Conservation (phyloP, 306 rosid genomes). For the Arachis hypogaea region DNA sequence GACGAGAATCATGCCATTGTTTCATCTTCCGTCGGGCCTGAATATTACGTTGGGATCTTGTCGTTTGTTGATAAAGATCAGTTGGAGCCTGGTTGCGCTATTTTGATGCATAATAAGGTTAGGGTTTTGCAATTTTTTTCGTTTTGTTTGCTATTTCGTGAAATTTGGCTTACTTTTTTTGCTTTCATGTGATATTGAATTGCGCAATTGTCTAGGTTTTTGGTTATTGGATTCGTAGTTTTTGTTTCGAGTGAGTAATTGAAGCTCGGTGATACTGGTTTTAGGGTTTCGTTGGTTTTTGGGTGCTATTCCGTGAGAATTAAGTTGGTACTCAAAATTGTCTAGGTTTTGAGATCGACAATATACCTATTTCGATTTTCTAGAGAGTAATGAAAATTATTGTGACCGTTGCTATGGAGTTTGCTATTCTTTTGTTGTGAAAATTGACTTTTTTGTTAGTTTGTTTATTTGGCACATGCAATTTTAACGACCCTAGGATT, state of each 20-base stretch:
- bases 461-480: too few species aligned
- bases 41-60: constrained; percentile 89
- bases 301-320: not conserved
- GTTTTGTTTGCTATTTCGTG: not conserved
- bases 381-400: not conserved
- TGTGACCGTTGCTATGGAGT: not conserved
- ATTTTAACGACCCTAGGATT: too few species aligned
- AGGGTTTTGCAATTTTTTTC: not conserved
- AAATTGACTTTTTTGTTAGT: too few species aligned
- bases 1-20: constrained; percentile 98
- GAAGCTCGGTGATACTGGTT: not conserved
- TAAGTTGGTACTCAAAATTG: not conserved
- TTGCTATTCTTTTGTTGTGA: too few species aligned
- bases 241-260: not conserved
- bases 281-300: constrained; percentile 4
- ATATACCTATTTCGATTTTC: not conserved
- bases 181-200: constrained; percentile 1
- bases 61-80: constrained; percentile 98
- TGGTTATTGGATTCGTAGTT: not conserved
- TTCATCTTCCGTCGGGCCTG: constrained; percentile 95
- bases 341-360: not conserved
- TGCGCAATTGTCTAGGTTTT: not conserved
- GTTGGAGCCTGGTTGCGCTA: constrained; percentile 96
- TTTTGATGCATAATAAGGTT: constrained; percentile 98
- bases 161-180: not conserved